Evolutionary conservation across 1,284 basidiomycete genomes (phyloP).

Genomic region (Ustilago trichophora): DNA sequence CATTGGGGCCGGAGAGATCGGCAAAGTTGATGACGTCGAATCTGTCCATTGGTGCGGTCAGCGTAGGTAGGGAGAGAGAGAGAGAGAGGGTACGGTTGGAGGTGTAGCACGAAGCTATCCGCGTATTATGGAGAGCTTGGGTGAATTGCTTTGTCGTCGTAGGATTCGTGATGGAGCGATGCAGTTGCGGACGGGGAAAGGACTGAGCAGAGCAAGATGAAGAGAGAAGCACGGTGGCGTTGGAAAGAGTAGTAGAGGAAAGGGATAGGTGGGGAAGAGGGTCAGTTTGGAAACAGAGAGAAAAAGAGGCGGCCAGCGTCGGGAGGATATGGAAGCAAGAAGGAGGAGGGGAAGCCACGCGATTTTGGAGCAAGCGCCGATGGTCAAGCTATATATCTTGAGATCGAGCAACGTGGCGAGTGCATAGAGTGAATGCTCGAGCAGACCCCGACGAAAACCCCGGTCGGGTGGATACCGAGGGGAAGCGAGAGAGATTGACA

Average conservation of each 20-base stretch:
- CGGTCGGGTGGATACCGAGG: neutral
- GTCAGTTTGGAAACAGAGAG: neutral
- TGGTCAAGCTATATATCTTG: slow-evolving; percentile 14
- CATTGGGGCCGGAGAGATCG: slow-evolving; percentile 57
- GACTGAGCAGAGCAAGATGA: neutral
- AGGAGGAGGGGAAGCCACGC: neutral
- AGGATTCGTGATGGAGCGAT: neutral
- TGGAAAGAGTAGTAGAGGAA: no score
- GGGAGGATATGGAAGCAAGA: neutral
- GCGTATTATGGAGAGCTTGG: neutral
- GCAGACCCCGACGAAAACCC: neutral
- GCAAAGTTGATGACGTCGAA: slow-evolving; percentile 63
- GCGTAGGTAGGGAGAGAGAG: neutral
- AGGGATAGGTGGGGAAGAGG: no score
- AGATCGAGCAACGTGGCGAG: neutral
- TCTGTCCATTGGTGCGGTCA: slow-evolving; percentile 48
- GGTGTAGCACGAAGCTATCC: neutral
- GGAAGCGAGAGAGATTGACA: neutral
- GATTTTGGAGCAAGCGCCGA: neutral
- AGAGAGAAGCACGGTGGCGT: neutral
- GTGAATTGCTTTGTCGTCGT: neutral
- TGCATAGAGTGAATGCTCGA: no score
- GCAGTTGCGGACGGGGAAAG: neutral
- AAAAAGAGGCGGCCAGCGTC: slow-evolving; percentile 16
- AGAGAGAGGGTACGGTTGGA: neutral